A percentile compares a stretch with the other conserved stretches of the same genome.
Evolutionary conservation across 2,329 filamentous ascomycete species (phyloP).

Genomic region (Claviceps cyperi): DNA sequence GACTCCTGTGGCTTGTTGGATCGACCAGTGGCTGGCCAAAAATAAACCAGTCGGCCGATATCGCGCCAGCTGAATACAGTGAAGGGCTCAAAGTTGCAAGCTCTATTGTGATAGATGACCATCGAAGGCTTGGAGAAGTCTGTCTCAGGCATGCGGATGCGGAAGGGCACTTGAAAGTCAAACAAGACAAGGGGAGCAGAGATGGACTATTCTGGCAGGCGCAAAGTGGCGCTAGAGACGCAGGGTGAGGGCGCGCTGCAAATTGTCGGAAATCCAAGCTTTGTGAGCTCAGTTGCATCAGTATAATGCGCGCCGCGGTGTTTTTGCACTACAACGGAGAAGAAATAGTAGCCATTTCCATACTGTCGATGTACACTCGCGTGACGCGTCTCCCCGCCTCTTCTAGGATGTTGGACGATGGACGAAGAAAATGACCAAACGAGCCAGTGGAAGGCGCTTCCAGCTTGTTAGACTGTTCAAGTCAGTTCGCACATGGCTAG

Average conservation of each 20-base stretch:
- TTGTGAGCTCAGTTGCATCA: not conserved
- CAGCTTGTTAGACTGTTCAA: not conserved
- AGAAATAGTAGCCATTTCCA: not conserved
- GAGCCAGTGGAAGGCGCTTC: not conserved
- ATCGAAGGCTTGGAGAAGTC: not conserved
- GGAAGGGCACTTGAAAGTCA: not conserved
- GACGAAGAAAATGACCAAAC: not conserved
- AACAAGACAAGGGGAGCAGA: not conserved
- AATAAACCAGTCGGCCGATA: conserved; percentile 9
- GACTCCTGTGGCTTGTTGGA: conserved; percentile 2
- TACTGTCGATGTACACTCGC: not conserved
- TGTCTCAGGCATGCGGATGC: not conserved
- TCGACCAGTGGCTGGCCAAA: conserved; percentile 6
- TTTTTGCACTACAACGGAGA: not conserved
- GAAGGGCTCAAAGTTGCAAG: not conserved
- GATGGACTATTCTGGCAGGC: not conserved
- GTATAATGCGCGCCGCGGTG: not conserved
- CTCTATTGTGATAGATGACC: not conserved
- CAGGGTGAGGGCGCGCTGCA: not conserved
- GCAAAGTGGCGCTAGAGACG: not conserved
- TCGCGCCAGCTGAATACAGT: not conserved
- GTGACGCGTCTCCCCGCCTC: no score
- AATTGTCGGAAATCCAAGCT: not conserved
- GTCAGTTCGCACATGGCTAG: not conserved
- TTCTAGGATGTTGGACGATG: no score